Conservation (phyloP, 352 stramenopile genomes). For the Phytophthora aleatoria region DNA sequence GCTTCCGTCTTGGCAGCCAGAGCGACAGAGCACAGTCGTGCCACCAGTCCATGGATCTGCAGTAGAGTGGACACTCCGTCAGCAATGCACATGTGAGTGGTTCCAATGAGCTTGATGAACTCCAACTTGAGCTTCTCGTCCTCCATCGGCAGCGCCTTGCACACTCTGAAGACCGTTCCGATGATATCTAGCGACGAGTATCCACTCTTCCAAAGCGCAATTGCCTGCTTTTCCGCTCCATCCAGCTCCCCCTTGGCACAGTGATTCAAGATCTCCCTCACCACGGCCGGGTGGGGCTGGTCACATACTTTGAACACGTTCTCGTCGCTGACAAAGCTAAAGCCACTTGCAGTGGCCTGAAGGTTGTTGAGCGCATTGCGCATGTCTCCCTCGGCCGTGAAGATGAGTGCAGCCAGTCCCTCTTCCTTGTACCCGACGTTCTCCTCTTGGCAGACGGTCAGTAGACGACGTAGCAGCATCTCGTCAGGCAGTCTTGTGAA, state of each 20-base stretch:
- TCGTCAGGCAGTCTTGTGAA: conserved; percentile 96
- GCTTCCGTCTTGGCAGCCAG: conserved; percentile 28
- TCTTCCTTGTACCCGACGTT: conserved; percentile 87
- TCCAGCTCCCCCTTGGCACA: conserved; percentile 88
- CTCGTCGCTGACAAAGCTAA: conserved; percentile 94
- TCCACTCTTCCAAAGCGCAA: conserved; percentile 81
- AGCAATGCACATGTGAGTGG: conserved; percentile 95
- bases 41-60: conserved; percentile 95
- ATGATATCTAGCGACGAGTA: conserved; percentile 98
- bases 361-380: conserved; percentile 99
- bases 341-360: conserved; percentile 96
- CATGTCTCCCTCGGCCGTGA: conserved; percentile 99
- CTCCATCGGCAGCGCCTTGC: conserved; percentile 84
- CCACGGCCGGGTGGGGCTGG: conserved; percentile 93
- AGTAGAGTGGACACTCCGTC: conserved; percentile 92
- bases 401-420: conserved; percentile 97
- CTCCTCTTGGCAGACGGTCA: conserved; percentile 95
- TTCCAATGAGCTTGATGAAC: conserved; percentile 90
- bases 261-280: conserved; percentile 66
- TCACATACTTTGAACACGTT: conserved; percentile 97
- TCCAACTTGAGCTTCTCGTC: conserved; percentile 87
- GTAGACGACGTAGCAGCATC: conserved; percentile 94
- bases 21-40: conserved; percentile 64
- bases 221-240: conserved; percentile 75
- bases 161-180: conserved; percentile 97